Percentiles rank a stretch among this genome's conserved stretches.
Evolutionary conservation across 106 monocot species (phyloP).

Genomic region (Hemerocallis citrina): DNA sequence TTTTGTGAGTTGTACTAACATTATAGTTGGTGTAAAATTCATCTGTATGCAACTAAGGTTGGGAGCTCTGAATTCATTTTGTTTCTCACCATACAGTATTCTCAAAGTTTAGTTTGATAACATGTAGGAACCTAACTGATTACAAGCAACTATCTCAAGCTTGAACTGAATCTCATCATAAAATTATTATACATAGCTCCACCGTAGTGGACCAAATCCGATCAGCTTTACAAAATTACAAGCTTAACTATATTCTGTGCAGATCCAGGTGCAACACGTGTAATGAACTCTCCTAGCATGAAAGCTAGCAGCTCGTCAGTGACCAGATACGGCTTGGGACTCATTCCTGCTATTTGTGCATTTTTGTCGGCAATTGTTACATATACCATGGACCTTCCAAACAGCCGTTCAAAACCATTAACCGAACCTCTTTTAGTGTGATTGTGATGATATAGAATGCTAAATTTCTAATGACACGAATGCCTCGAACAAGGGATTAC

Average conservation of each 20-base stretch:
- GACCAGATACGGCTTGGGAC: conserved; percentile 60
- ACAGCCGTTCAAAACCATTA: conserved; percentile 25
- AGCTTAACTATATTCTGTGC: background rate
- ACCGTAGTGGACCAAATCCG: background rate
- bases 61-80: too few species aligned
- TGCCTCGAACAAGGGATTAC: background rate
- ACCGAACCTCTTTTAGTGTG: conserved; percentile 55
- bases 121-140: too few species aligned
- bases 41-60: too few species aligned
- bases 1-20: too few species aligned
- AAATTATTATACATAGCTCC: too few species aligned
- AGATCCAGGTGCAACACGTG: conserved; percentile 8
- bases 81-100: too few species aligned
- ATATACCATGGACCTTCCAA: conserved; percentile 65
- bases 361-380: conserved; percentile 55
- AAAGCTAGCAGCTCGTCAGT: conserved; percentile 21
- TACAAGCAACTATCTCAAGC: too few species aligned
- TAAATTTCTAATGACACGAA: background rate
- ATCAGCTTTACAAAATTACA: background rate
- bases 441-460: conserved; percentile 6
- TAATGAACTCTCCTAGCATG: background rate
- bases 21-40: too few species aligned
- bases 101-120: too few species aligned
- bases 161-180: too few species aligned
- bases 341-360: conserved; percentile 66